Evolutionary conservation across 1,139 yeast genomes (phyloP).

Genomic region (Yamadazyma membranifaciens): DNA sequence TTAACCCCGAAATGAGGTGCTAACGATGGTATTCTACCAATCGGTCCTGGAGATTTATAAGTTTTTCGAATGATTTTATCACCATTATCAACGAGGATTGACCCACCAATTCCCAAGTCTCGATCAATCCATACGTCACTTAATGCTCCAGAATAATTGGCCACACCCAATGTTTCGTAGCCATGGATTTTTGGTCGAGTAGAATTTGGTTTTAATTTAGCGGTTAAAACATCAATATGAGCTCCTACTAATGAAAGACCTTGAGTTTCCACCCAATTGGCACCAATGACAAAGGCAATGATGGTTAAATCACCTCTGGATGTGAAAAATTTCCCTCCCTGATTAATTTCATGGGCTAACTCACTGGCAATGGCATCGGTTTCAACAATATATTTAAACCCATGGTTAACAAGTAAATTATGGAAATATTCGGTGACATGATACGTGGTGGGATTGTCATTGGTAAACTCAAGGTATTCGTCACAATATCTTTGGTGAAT

Average conservation of each 20-base stretch:
- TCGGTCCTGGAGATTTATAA: slow-evolving; percentile 61
- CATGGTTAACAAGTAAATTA: slow-evolving; percentile 41
- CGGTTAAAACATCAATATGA: slow-evolving; percentile 60
- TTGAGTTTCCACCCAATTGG: slow-evolving; percentile 51
- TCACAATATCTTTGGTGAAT: slow-evolving; percentile 40
- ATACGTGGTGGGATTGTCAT: slow-evolving; percentile 59
- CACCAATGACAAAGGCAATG: slow-evolving; percentile 58
- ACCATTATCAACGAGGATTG: slow-evolving; percentile 43
- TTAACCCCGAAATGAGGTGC: slow-evolving; percentile 65
- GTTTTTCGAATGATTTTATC: slow-evolving; percentile 37
- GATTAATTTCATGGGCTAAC: slow-evolving; percentile 32
- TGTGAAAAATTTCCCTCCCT: slow-evolving; percentile 45
- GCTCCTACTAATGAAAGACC: slow-evolving; percentile 63
- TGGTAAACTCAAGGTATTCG: slow-evolving; percentile 58
- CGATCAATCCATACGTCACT: slow-evolving; percentile 61
- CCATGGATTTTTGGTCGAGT: slow-evolving; percentile 50
- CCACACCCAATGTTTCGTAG: slow-evolving; percentile 61
- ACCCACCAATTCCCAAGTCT: slow-evolving; percentile 68
- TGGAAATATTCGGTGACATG: slow-evolving; percentile 53
- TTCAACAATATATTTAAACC: slow-evolving; percentile 55
- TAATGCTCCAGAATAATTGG: slow-evolving; percentile 64
- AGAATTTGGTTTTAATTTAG: slow-evolving; percentile 58
- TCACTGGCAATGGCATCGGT: slow-evolving; percentile 30
- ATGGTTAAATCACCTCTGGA: slow-evolving; percentile 55
- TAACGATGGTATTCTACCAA: slow-evolving; percentile 62